Conservation (phyloP, 2,329 filamentous ascomycete genomes). For the Penicillium sp. region DNA sequence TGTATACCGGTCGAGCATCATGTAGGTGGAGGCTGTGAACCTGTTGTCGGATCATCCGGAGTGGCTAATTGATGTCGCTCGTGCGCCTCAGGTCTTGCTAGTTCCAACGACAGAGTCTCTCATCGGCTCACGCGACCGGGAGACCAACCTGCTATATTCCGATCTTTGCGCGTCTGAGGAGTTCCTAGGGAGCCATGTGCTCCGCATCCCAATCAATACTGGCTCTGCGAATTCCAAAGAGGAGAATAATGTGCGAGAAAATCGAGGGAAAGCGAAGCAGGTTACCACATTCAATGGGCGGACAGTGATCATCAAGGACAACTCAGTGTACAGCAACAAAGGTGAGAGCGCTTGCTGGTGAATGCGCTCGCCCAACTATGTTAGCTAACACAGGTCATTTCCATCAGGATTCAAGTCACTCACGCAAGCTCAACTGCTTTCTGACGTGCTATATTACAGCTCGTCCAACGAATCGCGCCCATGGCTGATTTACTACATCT, state of each 20-base stretch:
- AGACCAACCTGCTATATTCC: conserved; percentile 70
- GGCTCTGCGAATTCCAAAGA: conserved; percentile 51
- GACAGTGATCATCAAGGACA: conserved; percentile 91
- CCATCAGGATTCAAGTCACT: conserved; percentile 79
- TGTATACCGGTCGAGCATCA: conserved; percentile 89
- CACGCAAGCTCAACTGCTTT: conserved; percentile 81
- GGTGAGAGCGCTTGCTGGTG: conserved; percentile 53
- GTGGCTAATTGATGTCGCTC: conserved; percentile 9
- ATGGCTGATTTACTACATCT: conserved; percentile 97
- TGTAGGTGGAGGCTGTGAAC: conserved; percentile 43
- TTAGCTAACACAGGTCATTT: conserved; percentile 12
- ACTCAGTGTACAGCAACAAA: conserved; percentile 92
- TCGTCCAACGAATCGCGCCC: conserved; percentile 84
- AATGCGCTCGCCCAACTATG: conserved; percentile 3
- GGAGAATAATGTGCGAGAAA: conserved; percentile 71
- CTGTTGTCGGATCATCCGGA: conserved; percentile 12
- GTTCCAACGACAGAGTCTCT: conserved; percentile 92
- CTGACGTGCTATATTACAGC: conserved; percentile 82
- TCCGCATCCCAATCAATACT: conserved; percentile 67
- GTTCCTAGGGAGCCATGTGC: conserved; percentile 93
- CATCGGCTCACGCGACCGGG: conserved; percentile 80
- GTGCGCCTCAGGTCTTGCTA: conserved; percentile 65
- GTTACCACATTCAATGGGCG: conserved; percentile 89
- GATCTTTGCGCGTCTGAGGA: conserved; percentile 89
- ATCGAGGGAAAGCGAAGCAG: conserved; percentile 87